Percentiles rank a stretch among this genome's conserved stretches.
These are phyloP conservation scores for Mortierella sp. DNA, from an alignment of 371 early-diverging fungal genomes.

Conservation along the genomic window DNA sequence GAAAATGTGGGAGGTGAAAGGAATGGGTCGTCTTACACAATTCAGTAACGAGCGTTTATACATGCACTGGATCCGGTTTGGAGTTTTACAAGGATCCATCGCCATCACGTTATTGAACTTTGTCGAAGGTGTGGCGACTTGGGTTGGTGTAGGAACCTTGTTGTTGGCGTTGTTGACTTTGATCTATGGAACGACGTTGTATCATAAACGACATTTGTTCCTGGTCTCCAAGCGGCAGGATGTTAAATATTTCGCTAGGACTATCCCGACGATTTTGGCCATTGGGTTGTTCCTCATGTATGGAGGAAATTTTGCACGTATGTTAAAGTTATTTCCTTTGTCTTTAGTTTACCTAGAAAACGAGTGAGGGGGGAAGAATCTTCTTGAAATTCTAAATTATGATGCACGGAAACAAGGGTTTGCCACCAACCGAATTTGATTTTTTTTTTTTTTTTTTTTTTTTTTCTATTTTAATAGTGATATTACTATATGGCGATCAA, in stretches of 20 bases:
- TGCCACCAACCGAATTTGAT: too few relatives aligned
- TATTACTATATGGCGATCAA: constrained; percentile 10
- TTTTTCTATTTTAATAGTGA: constrained; percentile 12
- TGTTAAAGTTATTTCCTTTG: constrained; percentile 7
- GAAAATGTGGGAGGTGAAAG: constrained; percentile 15
- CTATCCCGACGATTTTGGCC: constrained; percentile 29
- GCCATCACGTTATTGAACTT: constrained; percentile 32
- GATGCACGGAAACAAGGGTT: too few relatives aligned
- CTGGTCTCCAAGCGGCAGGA: constrained; percentile 34
- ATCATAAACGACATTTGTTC: constrained; percentile 39
- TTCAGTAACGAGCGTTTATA: constrained; percentile 51
- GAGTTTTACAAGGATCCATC: constrained; percentile 29
- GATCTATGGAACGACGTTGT: constrained; percentile 36
- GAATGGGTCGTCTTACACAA: constrained; percentile 15
- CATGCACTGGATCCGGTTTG: constrained; percentile 48
- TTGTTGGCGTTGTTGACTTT: constrained; percentile 33
- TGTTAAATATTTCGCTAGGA: constrained; percentile 32
- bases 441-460: too few relatives aligned
- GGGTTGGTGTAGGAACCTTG: constrained; percentile 23
- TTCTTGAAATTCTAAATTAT: too few relatives aligned
- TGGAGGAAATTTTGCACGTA: constrained; percentile 30
- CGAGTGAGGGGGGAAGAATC: too few relatives aligned
- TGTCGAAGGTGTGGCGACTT: constrained; percentile 21
- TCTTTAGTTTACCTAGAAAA: background rate
- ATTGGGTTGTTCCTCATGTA: constrained; percentile 20